Evolutionary conservation across 2,329 filamentous ascomycete species (phyloP), one percentile per base, ranked within the genome.

Genomic region (Hymenoscyphus occultus): DNA sequence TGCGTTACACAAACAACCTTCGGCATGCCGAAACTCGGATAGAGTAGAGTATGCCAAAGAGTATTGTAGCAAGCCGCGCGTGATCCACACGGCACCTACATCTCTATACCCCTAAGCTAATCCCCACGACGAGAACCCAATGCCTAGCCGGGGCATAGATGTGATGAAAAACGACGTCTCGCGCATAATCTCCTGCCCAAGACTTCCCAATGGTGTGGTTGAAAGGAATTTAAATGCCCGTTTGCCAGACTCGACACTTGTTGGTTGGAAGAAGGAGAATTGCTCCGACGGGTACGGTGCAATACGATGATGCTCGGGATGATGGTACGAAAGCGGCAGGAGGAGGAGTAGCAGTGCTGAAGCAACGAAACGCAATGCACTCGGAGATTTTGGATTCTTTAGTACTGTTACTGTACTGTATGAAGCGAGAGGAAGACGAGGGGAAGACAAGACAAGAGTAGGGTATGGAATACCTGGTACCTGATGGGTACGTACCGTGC

Each of bases 1-100:
- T 19, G 32, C 16, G 56, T 58, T 58, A 58, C 56, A 58, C 56
- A 58, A 31, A 58, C 56, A 3, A 31, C 22, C 39, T 58, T 28
- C 56, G 32, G 56, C 56, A 35, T 58, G 56, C n/a, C 32, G 45
- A 51, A 28, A 9, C 7, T n/a, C 45, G 45, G 19, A 10, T 51
- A 51, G 1, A 5, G 35, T 35, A 7, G 6, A 6, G 35, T 35
- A 35, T 35, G 35, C 5, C 35, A 5, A 10, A 19, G 45, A 28
- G 45, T 12, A 28, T 28, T 28, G 3, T 28, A 51, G 28, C 10
- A 51, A 22, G 45, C 35, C 22, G 45, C 45, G n/a, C 6, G n/a
- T 51, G 45, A 51, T 51, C n/a, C 9, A 9, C 14, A 51, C 19
- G 5, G 19, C 22, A 19, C 45, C 9, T 19, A n/a, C 4, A 28